Base-by-base conservation (phyloP, 2,329 filamentous ascomycete genomes). In the Incumbomyces lentus region DNA sequence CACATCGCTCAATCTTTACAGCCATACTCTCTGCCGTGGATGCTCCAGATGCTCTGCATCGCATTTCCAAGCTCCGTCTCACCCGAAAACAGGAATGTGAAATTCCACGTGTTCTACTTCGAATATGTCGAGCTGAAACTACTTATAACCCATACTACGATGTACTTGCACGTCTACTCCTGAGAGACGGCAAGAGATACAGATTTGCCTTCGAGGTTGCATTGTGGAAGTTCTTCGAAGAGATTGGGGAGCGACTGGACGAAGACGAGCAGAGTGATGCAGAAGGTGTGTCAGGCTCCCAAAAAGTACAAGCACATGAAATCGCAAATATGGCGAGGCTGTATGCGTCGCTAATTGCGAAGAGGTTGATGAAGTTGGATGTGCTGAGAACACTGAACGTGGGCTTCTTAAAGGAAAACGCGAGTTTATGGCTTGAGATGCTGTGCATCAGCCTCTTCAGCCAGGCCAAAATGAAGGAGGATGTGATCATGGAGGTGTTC, bases 81-180 rank as follows among this genome's bases (percentile, higher is more conserved):
- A 95, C 92, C 67, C 86, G 82, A 55, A 78, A 86, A 14, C 88
- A 95, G 59, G 82, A 92, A 54, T 76, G 82, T 18, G 90, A 96
- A 62, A 84, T 96, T 29, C 82, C 90, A 1, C 80, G 84, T 44
- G 89, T 98, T 14, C 71, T 98, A 22, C 75, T 95, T 7, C 88
- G 92, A 56, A 95, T 89, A 60, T 82, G 82, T 1, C 86, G 86
- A 36, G 82, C 84, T 2, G 92, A 96, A 66, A 73, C 82, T 47
- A 73, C 74, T 1, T 94, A 95, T 65, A 98, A 98, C 58, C 86
- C 85, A 0, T 98, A 94, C 67, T 98, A 98, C 62, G 85, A 86
- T 0, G 71, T 95, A 1, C 81, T 98, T 32, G 88, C 87, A 8
- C 78, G 78, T 40, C 81, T 82, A 53, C 73, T 95, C 7, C 93